A percentile compares a stretch with the other conserved stretches of the same genome.
phyloP scores from a whole-genome alignment of 169 alveolate genomes.

The Plasmodium gallinaceum region DNA sequence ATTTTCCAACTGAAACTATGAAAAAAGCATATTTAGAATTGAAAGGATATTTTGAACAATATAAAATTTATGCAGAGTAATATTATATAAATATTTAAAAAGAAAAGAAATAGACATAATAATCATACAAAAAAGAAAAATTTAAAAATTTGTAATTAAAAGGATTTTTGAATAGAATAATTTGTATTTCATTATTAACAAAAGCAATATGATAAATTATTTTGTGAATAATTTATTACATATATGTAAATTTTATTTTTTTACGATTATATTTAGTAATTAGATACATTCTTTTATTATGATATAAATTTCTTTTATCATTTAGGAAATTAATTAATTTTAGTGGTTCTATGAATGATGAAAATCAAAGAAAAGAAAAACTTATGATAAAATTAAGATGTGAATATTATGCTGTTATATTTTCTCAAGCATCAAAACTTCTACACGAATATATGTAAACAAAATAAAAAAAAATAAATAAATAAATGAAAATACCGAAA shows the following conservation, averaged over 20 bases:
- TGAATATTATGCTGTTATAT: conserved; percentile 75
- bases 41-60: conserved; percentile 76
- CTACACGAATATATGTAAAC: conserved; percentile 71
- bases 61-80: conserved; percentile 75
- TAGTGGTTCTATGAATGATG: conserved; percentile 74
- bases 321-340: conserved; percentile 70
- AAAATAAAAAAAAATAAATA: conserved; percentile 10
- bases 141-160: no score
- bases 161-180: no score
- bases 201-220: no score
- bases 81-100: background rate
- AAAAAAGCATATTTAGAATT: conserved; percentile 72
- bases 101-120: no score
- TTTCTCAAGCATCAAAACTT: conserved; percentile 72
- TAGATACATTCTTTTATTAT: background rate
- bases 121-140: no score
- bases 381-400: conserved; percentile 66
- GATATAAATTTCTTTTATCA: background rate
- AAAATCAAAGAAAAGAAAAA: conserved; percentile 75
- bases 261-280: background rate
- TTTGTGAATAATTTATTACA: no score
- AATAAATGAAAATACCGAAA: background rate
- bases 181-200: no score
- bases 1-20: conserved; percentile 74
- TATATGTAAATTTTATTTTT: background rate